Conservation (phyloP, 2,329 filamentous ascomycete genomes). For the Epichloe elymi region DNA sequence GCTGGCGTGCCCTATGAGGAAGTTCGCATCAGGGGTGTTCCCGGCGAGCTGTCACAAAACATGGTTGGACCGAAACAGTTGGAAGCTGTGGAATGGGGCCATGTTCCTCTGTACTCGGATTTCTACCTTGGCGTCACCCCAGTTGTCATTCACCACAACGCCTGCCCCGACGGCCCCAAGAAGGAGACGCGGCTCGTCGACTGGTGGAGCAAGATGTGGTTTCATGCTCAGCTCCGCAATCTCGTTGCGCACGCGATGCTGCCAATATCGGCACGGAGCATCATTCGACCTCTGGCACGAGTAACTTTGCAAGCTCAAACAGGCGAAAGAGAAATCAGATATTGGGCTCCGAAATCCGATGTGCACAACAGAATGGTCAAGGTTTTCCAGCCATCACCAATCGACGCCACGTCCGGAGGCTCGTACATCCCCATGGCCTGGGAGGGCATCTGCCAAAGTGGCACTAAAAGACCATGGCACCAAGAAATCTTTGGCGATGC, state of each 20-base stretch:
- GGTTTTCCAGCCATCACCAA: conserved; percentile 13
- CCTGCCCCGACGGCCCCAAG: conserved; percentile 21
- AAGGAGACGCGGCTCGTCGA: conserved; percentile 19
- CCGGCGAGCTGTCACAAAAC: conserved; percentile 13
- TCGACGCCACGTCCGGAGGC: conserved; percentile 1
- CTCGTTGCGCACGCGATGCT: conserved; percentile 16
- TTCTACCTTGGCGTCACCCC: conserved; percentile 23
- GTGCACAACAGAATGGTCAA: conserved; percentile 7
- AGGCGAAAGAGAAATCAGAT: conserved; percentile 9
- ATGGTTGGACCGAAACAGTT: neutral
- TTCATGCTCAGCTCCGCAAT: conserved; percentile 18
- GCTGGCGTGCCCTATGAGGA: conserved; percentile 8
- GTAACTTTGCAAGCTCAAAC: neutral
- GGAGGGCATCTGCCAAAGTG: conserved; percentile 22
- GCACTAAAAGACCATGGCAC: conserved; percentile 16
- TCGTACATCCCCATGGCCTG: conserved; percentile 16
- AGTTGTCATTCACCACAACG: conserved; percentile 25
- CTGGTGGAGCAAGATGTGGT: conserved; percentile 26
- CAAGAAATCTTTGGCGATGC: conserved; percentile 21
- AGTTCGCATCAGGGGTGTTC: conserved; percentile 16
- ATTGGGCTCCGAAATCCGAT: conserved; percentile 12
- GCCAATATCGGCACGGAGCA: neutral
- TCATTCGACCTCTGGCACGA: conserved; percentile 11
- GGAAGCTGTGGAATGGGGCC: conserved; percentile 15
- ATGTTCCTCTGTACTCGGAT: conserved; percentile 22